Evolutionary conservation across 2,329 filamentous ascomycete genomes (phyloP).

Genomic region (Aspergillus chevalieri): DNA sequence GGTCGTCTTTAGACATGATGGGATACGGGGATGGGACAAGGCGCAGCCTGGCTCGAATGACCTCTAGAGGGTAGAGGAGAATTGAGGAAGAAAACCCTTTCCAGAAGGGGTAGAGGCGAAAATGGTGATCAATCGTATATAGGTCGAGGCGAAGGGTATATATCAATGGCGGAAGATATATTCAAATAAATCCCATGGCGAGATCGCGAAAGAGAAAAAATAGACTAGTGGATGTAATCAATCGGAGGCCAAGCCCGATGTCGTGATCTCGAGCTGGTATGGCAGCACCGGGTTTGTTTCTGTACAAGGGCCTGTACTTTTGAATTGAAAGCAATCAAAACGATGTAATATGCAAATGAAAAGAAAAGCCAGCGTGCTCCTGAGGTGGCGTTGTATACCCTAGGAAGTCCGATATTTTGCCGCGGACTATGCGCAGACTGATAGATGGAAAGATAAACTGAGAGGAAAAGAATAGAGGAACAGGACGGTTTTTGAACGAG

Average conservation of each 20-base stretch:
- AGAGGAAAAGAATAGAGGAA: slow-evolving; percentile 1
- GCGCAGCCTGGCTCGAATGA: not conserved
- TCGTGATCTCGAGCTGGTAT: slow-evolving; percentile 21
- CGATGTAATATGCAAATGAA: slow-evolving; percentile 4
- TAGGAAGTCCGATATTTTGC: too few species aligned
- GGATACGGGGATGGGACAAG: not conserved
- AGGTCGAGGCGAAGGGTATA: too few species aligned
- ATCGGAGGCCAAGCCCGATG: slow-evolving; percentile 19
- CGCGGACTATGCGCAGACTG: too few species aligned
- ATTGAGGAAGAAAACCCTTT: not conserved
- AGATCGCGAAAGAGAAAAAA: slow-evolving; percentile 6
- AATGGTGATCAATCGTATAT: not conserved
- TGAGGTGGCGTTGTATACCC: too few species aligned
- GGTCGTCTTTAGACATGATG: slow-evolving; percentile 24
- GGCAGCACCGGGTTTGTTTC: slow-evolving; percentile 2
- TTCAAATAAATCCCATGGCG: not conserved
- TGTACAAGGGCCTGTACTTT: not conserved
- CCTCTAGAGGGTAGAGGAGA: not conserved
- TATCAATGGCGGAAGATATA: too few species aligned
- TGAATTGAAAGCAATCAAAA: not conserved
- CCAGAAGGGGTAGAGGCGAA: not conserved
- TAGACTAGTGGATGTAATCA: slow-evolving; percentile 7
- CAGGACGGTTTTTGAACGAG: too few species aligned
- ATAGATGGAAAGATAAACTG: not conserved
- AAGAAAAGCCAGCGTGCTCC: too few species aligned